Conservation (phyloP, 192 early-diverging fungal genomes). For the Rhizoclosmatium globosum region DNA sequence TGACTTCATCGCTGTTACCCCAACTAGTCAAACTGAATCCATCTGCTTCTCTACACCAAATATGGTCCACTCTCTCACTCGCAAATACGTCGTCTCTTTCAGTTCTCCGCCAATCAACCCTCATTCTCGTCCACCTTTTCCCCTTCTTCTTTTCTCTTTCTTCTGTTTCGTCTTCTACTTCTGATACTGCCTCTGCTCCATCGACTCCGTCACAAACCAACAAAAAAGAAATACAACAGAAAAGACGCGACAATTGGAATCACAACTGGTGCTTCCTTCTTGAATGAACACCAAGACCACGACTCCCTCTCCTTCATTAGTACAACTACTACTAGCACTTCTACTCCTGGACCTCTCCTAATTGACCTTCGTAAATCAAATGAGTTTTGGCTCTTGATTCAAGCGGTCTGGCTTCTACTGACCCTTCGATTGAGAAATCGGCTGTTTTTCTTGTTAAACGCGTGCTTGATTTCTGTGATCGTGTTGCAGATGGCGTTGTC, state of each 20-base stretch:
- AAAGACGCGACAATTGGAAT: constrained; percentile 29
- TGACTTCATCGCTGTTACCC: too few relatives aligned
- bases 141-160: too few relatives aligned
- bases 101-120: too few relatives aligned
- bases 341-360: background rate
- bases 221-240: constrained; percentile 1
- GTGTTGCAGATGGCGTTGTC: too few relatives aligned
- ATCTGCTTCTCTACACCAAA: too few relatives aligned
- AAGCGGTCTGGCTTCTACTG: constrained; percentile 23
- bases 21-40: too few relatives aligned
- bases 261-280: background rate
- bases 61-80: too few relatives aligned
- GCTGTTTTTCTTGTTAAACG: constrained; percentile 44
- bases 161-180: too few relatives aligned
- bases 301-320: background rate
- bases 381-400: constrained; percentile 28
- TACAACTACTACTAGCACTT: background rate
- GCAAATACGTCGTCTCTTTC: too few relatives aligned
- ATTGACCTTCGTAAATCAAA: constrained; percentile 22
- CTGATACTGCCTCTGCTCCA: too few relatives aligned
- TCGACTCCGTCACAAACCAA: too few relatives aligned
- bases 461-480: constrained; percentile 33
- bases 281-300: background rate
- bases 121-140: too few relatives aligned
- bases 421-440: constrained; percentile 32